Percentiles rank a stretch among this genome's conserved stretches.
These are phyloP conservation scores for Teunomyces atbi DNA, from an alignment of 805 yeast species.

Conservation along the genomic window DNA sequence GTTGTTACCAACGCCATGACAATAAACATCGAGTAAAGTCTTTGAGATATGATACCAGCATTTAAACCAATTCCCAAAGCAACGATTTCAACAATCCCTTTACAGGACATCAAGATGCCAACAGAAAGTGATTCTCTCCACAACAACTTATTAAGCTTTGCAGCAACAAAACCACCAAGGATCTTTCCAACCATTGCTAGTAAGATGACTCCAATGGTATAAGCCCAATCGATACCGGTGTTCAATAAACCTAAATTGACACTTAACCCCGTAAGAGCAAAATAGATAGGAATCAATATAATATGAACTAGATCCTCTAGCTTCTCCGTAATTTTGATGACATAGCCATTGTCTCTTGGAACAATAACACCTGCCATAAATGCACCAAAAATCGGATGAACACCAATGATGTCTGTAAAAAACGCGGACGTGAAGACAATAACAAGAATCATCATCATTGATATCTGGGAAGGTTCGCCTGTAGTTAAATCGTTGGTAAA, in stretches of 20 bases:
- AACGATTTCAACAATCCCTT: constrained; percentile 83
- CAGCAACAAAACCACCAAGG: constrained; percentile 63
- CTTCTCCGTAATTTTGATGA: constrained; percentile 64
- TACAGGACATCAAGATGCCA: constrained; percentile 83
- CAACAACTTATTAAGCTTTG: constrained; percentile 57
- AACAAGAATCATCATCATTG: constrained; percentile 54
- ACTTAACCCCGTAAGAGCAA: constrained; percentile 75
- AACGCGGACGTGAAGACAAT: constrained; percentile 67
- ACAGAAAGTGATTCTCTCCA: constrained; percentile 77
- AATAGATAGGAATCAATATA: constrained; percentile 71
- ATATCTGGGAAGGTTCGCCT: constrained; percentile 61
- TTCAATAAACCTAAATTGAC: constrained; percentile 64
- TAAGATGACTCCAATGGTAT: constrained; percentile 61
- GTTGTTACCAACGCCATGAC: constrained; percentile 81
- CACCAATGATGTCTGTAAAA: constrained; percentile 81
- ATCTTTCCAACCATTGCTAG: constrained; percentile 71
- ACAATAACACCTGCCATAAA: constrained; percentile 73
- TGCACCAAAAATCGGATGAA: constrained; percentile 85
- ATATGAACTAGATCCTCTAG: constrained; percentile 76
- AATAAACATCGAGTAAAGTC: constrained; percentile 75
- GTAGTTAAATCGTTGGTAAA: constrained; percentile 55
- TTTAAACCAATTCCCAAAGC: constrained; percentile 72
- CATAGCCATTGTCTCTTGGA: constrained; percentile 75
- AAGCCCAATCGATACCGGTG: constrained; percentile 75
- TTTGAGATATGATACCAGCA: constrained; percentile 63